Conservation (phyloP, 2,329 filamentous ascomycete genomes). For the Fusarium abutilonis region DNA sequence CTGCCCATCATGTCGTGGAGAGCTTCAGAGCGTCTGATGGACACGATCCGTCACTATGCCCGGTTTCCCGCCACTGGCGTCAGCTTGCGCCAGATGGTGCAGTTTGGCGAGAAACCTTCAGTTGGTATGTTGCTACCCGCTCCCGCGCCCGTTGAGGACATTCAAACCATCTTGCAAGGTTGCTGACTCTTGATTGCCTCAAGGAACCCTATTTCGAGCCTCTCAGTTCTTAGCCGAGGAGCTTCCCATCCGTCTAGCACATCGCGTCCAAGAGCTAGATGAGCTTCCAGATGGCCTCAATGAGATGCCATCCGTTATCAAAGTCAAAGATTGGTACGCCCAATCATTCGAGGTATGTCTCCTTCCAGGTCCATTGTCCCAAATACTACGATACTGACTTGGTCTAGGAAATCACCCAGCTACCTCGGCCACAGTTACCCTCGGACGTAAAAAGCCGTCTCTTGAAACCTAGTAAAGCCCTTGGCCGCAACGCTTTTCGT, state of each 20-base stretch:
- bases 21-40: constrained; percentile 88
- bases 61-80: constrained; percentile 96
- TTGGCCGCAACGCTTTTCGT: constrained; percentile 69
- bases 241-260: constrained; percentile 93
- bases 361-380: neutral
- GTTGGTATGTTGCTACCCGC: constrained; percentile 82
- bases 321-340: constrained; percentile 97
- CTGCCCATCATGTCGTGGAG: constrained; percentile 84
- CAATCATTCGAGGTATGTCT: constrained; percentile 92
- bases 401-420: constrained; percentile 84
- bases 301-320: constrained; percentile 96
- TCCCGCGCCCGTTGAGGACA: constrained; percentile 85
- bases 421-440: constrained; percentile 80
- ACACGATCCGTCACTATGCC: constrained; percentile 96
- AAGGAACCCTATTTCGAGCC: constrained; percentile 94
- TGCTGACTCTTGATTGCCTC: constrained; percentile 23
- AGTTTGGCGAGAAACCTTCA: constrained; percentile 94
- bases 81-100: constrained; percentile 98
- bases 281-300: constrained; percentile 94
- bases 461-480: constrained; percentile 69
- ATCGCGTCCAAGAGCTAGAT: constrained; percentile 93
- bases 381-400: constrained; percentile 17
- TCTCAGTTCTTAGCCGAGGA: constrained; percentile 99
- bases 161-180: constrained; percentile 64
- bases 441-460: constrained; percentile 81